Conservation (phyloP, 768 basidiomycete species). For the Glaciozyma antarctica region DNA sequence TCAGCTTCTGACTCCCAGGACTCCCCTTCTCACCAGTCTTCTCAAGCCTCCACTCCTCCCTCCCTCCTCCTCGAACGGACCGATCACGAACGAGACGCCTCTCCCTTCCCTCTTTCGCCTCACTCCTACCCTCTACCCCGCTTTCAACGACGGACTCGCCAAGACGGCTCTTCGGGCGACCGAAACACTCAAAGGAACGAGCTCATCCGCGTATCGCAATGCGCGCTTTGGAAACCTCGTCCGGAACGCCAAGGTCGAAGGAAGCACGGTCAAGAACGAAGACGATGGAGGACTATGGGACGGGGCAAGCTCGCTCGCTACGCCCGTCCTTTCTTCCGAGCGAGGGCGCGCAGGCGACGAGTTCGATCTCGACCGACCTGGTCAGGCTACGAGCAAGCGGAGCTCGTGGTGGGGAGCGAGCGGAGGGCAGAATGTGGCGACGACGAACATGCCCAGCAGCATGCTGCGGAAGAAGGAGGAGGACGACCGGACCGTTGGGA, state of each 20-base stretch:
- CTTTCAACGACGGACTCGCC: background rate
- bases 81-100: slow-evolving; percentile 2
- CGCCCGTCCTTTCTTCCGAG: background rate
- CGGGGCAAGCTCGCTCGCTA: background rate
- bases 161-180: background rate
- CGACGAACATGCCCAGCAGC: background rate
- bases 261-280: background rate
- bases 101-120: slow-evolving; percentile 2
- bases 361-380: slow-evolving; percentile 15
- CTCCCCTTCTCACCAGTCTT: slow-evolving; percentile 2
- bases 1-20: background rate
- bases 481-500: slow-evolving; percentile 5
- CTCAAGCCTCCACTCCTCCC: background rate
- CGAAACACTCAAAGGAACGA: slow-evolving; percentile 2
- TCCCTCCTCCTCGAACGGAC: background rate
- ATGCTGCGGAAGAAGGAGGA: background rate
- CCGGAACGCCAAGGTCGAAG: background rate
- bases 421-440: background rate
- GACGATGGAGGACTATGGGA: background rate
- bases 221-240: background rate
- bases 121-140: slow-evolving; percentile 5
- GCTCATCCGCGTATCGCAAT: slow-evolving; percentile 4
- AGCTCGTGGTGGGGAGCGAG: slow-evolving; percentile 9
- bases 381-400: background rate
- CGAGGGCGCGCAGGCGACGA: slow-evolving; percentile 13